phyloP scores from a whole-genome alignment of 169 alveolate genomes.

The Theileria luwenshuni region DNA sequence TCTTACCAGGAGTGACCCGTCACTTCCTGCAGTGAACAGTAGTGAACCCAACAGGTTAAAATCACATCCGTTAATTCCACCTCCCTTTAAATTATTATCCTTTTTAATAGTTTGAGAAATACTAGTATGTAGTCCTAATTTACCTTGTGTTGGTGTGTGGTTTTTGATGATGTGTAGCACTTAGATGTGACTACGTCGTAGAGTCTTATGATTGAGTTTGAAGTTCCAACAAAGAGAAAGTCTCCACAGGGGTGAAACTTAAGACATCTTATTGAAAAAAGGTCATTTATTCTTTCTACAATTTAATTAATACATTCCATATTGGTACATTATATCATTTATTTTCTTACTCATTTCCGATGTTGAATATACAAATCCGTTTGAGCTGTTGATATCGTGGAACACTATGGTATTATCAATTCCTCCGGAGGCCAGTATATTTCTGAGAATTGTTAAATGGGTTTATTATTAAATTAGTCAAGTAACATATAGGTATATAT shows the following conservation, averaged over 20 bases:
- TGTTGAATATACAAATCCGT: conserved; percentile 53
- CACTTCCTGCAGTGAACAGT: conserved; percentile 66
- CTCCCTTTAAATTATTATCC: conserved; percentile 36
- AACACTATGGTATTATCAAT: conserved; percentile 57
- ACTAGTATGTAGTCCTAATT: not conserved
- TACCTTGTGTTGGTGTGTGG: conserved; percentile 57
- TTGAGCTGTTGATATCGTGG: conserved; percentile 55
- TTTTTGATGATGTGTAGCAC: conserved; percentile 61
- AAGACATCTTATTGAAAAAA: conserved; percentile 55
- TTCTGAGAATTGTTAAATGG: conserved; percentile 22
- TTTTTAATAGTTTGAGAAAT: not conserved
- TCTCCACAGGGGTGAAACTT: conserved; percentile 81
- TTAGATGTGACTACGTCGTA: conserved; percentile 69
- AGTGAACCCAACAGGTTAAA: conserved; percentile 47
- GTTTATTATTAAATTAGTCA: not conserved
- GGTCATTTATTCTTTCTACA: conserved; percentile 31
- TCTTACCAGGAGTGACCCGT: conserved; percentile 47
- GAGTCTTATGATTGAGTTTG: conserved; percentile 66
- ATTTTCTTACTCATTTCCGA: conserved; percentile 48
- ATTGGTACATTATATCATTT: too few relatives aligned
- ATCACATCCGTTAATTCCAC: conserved; percentile 65
- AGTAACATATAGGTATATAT: not conserved
- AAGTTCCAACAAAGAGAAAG: conserved; percentile 72
- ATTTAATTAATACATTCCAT: not conserved
- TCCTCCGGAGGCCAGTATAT: conserved; percentile 77